phyloP scores from a whole-genome alignment of 108 stramenopile species.

The Cyclostephanos tholiformis region DNA sequence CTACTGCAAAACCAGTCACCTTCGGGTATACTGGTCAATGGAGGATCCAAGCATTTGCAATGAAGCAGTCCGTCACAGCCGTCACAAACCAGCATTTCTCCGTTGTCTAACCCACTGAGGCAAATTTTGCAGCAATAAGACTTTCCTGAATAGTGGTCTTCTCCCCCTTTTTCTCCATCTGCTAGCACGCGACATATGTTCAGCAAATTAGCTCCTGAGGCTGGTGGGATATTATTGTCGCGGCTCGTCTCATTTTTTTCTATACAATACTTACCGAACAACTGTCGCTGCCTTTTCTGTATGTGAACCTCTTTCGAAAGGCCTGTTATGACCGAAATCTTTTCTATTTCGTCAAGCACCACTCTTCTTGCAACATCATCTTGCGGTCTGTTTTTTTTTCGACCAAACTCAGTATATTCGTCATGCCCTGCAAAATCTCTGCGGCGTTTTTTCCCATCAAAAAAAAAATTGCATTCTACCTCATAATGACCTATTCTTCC shows the following conservation, averaged over 20 bases:
- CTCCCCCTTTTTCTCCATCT: constrained; percentile 5
- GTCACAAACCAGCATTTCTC: constrained; percentile 64
- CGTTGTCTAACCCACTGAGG: constrained; percentile 10
- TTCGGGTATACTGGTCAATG: constrained; percentile 51
- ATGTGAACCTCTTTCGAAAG: no score
- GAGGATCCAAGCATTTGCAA: constrained; percentile 56
- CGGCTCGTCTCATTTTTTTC: no score
- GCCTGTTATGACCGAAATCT: no score
- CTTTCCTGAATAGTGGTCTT: constrained; percentile 10
- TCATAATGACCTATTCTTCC: constrained; percentile 62
- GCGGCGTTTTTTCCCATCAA: constrained; percentile 11
- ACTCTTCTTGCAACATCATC: no score
- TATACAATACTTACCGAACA: no score
- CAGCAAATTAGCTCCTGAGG: neutral
- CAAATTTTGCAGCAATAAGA: constrained; percentile 47
- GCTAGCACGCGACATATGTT: neutral
- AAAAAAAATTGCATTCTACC: constrained; percentile 48
- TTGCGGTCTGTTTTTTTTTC: constrained; percentile 4
- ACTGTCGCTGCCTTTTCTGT: no score
- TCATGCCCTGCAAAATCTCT: neutral
- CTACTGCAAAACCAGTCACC: constrained; percentile 61
- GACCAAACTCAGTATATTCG: neutral
- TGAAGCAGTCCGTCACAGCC: constrained; percentile 72
- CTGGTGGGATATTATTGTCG: no score
- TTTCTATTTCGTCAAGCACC: no score